These are phyloP conservation scores for Fonsecaea pugnacius DNA, from an alignment of 2,329 filamentous ascomycete genomes.

Conservation along the genomic window DNA sequence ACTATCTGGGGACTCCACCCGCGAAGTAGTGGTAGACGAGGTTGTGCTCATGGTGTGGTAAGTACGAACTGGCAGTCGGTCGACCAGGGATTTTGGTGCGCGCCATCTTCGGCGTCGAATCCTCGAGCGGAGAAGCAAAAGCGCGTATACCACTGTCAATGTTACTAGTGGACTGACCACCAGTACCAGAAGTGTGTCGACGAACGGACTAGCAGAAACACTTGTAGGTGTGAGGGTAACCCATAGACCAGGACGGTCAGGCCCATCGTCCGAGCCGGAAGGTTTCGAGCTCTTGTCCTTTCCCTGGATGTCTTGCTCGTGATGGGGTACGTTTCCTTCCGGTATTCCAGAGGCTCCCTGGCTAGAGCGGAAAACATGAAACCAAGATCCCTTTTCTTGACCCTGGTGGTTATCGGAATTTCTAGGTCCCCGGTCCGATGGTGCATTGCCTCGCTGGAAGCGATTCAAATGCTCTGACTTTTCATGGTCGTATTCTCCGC, in stretches of 20 bases:
- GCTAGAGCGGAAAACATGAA: constrained; percentile 30
- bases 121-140: constrained; percentile 83
- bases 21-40: constrained; percentile 60
- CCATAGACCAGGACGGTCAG: constrained; percentile 79
- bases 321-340: constrained; percentile 30
- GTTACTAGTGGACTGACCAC: constrained; percentile 93
- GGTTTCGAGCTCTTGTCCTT: constrained; percentile 36
- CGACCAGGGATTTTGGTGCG: constrained; percentile 95
- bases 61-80: constrained; percentile 89
- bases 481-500: constrained; percentile 67
- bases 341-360: constrained; percentile 18
- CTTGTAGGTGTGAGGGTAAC: constrained; percentile 93
- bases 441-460: constrained; percentile 20
- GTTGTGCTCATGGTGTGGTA: constrained; percentile 81
- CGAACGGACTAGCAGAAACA: constrained; percentile 86
- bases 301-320: constrained; percentile 33
- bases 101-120: constrained; percentile 90
- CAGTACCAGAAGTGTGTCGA: constrained; percentile 94
- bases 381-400: constrained; percentile 26
- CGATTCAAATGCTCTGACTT: constrained; percentile 23
- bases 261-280: constrained; percentile 41
- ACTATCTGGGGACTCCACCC: constrained; percentile 66
- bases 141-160: constrained; percentile 86
- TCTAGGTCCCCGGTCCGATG: constrained; percentile 11
- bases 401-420: constrained; percentile 3